A percentile compares a stretch with the other conserved stretches of the same genome.
Conservation (phyloP, 225 moss, liverwort and hornwort genomes). For the Anthoceros angustus region DNA sequence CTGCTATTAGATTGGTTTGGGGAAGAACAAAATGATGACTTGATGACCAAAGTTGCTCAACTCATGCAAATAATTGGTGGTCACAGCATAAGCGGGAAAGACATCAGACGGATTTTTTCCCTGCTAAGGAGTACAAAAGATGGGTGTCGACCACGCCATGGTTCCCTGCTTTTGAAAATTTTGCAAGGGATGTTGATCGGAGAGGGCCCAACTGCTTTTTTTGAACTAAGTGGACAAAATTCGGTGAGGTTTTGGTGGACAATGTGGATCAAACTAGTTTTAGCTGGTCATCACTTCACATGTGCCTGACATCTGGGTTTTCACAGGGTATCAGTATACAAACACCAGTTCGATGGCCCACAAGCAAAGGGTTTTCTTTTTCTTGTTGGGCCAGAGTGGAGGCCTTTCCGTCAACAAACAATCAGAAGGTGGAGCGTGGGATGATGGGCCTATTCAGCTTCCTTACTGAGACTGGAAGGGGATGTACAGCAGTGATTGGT, state of each 20-base stretch:
- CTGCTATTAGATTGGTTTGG: slow-evolving; percentile 74
- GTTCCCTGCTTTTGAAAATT: slow-evolving; percentile 50
- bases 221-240: slow-evolving; percentile 64
- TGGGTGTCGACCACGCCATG: slow-evolving; percentile 50
- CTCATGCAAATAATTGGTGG: slow-evolving; percentile 73
- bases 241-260: slow-evolving; percentile 26
- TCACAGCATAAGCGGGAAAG: slow-evolving; percentile 74
- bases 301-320: neutral
- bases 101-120: slow-evolving; percentile 67
- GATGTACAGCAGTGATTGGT: slow-evolving; percentile 44
- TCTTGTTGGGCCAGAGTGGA: slow-evolving; percentile 62
- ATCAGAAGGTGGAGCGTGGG: slow-evolving; percentile 28
- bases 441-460: slow-evolving; percentile 73
- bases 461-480: slow-evolving; percentile 60
- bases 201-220: slow-evolving; percentile 73
- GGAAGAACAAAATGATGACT: slow-evolving; percentile 33
- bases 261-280: neutral
- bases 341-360: slow-evolving; percentile 58
- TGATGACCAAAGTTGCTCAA: slow-evolving; percentile 49
- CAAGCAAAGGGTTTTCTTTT: slow-evolving; percentile 52
- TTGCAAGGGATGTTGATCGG: slow-evolving; percentile 68
- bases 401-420: slow-evolving; percentile 34
- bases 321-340: slow-evolving; percentile 52
- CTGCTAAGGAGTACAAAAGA: slow-evolving; percentile 67
- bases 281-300: neutral